These are phyloP conservation scores for Sugiyamaella grinbergsii DNA, from an alignment of 1,139 yeast genomes.

Conservation along the genomic window DNA sequence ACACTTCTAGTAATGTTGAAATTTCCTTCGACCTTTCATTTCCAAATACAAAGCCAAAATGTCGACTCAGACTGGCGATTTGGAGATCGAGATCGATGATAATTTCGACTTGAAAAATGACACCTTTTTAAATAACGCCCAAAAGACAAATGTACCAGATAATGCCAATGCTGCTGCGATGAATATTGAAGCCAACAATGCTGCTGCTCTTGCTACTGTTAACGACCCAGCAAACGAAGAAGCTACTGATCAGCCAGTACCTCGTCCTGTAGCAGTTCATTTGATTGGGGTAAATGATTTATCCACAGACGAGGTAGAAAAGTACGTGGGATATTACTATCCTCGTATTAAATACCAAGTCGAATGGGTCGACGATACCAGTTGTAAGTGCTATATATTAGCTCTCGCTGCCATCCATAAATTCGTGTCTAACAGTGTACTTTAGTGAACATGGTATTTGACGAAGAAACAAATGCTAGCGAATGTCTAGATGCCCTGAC, in stretches of 20 bases:
- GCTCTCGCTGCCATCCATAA: too few relatives aligned
- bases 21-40: too few relatives aligned
- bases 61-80: background rate
- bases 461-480: conserved; percentile 48
- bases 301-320: conserved; percentile 64
- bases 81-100: conserved; percentile 17
- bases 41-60: background rate
- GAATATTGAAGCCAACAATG: too few relatives aligned
- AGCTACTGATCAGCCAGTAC: background rate
- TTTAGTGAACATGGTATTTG: conserved; percentile 54
- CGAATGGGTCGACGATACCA: conserved; percentile 72
- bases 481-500: conserved; percentile 46
- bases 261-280: conserved; percentile 50
- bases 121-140: background rate
- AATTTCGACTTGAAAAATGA: conserved; percentile 4
- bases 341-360: conserved; percentile 50
- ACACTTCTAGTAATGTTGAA: too few relatives aligned
- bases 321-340: conserved; percentile 54
- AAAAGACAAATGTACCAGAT: too few relatives aligned
- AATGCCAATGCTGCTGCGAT: too few relatives aligned
- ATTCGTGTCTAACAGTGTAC: conserved; percentile 1
- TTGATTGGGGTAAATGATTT: conserved; percentile 68
- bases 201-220: too few relatives aligned
- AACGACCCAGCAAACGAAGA: background rate
- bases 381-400: conserved; percentile 38